These are phyloP conservation scores for Candida arabinofermentans DNA, from an alignment of 805 yeast genomes.

Conservation along the genomic window DNA sequence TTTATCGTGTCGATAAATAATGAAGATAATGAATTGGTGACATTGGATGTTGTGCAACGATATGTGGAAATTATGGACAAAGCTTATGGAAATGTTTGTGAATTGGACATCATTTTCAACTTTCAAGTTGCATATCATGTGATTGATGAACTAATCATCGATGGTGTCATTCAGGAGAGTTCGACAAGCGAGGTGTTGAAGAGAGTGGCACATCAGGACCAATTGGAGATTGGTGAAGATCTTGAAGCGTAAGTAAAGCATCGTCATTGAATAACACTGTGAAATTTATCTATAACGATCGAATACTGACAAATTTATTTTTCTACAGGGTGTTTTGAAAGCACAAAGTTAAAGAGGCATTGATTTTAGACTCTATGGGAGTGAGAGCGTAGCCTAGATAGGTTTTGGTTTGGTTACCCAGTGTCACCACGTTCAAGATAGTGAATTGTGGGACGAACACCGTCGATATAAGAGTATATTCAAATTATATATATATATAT, in stretches of 20 bases:
- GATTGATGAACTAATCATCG: slow-evolving; percentile 82
- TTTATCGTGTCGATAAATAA: slow-evolving; percentile 83
- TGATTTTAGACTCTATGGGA: no score
- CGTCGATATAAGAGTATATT: no score
- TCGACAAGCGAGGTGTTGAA: slow-evolving; percentile 75
- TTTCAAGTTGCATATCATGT: slow-evolving; percentile 92
- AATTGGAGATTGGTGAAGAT: slow-evolving; percentile 48
- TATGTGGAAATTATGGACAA: slow-evolving; percentile 97
- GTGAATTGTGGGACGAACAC: no score
- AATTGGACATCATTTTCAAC: slow-evolving; percentile 92
- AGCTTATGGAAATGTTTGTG: slow-evolving; percentile 93
- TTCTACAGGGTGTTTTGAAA: not conserved
- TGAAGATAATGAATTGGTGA: slow-evolving; percentile 80
- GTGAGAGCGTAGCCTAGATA: no score
- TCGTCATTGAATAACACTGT: not conserved
- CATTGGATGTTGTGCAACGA: slow-evolving; percentile 84
- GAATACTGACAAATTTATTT: no score
- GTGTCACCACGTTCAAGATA: no score
- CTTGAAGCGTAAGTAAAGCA: slow-evolving; percentile 17
- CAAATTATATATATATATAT: no score
- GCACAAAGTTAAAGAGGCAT: not conserved
- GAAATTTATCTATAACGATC: no score
- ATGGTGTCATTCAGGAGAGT: slow-evolving; percentile 83
- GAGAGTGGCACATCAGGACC: slow-evolving; percentile 80
- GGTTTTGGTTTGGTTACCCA: no score